Percentiles rank a stretch among this genome's conserved stretches.
Evolutionary conservation across 148 eudicot species (phyloP).

Genomic region (Agrostemma githago): DNA sequence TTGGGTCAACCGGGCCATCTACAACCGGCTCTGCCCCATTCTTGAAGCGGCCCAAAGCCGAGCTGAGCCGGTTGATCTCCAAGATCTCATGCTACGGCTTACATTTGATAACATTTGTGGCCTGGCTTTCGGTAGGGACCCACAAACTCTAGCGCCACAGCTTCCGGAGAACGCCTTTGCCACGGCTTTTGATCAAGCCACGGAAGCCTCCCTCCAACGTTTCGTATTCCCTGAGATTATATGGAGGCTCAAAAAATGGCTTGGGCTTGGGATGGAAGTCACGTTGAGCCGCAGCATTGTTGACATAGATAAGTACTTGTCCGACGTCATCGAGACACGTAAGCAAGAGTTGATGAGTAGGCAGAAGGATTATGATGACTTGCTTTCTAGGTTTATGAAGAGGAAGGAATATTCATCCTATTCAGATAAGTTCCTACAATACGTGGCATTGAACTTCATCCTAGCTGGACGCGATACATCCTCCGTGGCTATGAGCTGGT

Average conservation of each 20-base stretch:
- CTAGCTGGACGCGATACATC: slow-evolving; percentile 97
- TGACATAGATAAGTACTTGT: slow-evolving; percentile 63
- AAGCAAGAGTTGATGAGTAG: slow-evolving; percentile 57
- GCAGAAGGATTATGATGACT: slow-evolving; percentile 65
- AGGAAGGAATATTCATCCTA: slow-evolving; percentile 66
- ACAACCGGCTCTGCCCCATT: slow-evolving; percentile 54
- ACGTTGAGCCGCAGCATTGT: slow-evolving; percentile 65
- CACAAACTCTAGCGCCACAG: slow-evolving; percentile 60
- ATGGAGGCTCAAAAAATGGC: slow-evolving; percentile 86
- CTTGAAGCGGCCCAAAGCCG: slow-evolving; percentile 41
- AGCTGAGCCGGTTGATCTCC: slow-evolving; percentile 62
- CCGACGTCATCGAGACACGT: slow-evolving; percentile 59
- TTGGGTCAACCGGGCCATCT: slow-evolving; percentile 83
- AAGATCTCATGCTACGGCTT: slow-evolving; percentile 75
- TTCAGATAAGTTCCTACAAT: slow-evolving; percentile 69
- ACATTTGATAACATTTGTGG: slow-evolving; percentile 92
- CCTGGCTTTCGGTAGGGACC: slow-evolving; percentile 78
- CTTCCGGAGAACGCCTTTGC: slow-evolving; percentile 71
- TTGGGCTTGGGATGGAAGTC: slow-evolving; percentile 82
- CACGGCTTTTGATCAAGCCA: slow-evolving; percentile 67
- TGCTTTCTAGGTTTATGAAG: slow-evolving; percentile 88
- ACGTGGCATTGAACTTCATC: slow-evolving; percentile 90
- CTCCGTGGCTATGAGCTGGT: slow-evolving; percentile 91
- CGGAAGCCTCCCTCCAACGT: slow-evolving; percentile 82
- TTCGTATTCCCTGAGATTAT: slow-evolving; percentile 64